Conservation (phyloP, 768 basidiomycete genomes). For the Suillus subalutaceus region DNA sequence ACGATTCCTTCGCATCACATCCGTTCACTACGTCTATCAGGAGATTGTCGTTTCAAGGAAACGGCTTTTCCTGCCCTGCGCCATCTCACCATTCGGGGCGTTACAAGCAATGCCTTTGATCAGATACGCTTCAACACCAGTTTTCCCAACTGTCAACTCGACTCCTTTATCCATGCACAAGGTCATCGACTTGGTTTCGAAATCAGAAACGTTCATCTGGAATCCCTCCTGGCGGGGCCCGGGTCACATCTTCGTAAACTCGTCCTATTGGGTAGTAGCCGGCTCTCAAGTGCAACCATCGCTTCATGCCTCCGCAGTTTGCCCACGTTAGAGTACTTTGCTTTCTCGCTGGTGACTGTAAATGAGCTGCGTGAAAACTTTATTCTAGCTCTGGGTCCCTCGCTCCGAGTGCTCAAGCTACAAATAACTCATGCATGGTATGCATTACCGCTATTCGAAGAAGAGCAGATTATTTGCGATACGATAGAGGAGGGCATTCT, state of each 20-base stretch:
- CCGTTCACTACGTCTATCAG: constrained; percentile 38
- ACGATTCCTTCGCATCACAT: constrained; percentile 27
- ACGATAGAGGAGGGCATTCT: constrained; percentile 30
- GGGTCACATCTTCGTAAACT: constrained; percentile 32
- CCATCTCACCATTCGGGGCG: constrained; percentile 28
- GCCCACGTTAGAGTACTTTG: constrained; percentile 36
- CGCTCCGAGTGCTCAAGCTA: constrained; percentile 37
- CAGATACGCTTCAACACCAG: constrained; percentile 26
- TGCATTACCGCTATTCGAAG: constrained; percentile 28
- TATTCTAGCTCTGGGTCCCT: constrained; percentile 31
- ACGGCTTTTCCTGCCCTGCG: constrained; percentile 23
- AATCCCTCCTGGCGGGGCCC: constrained; percentile 28
- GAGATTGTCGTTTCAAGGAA: constrained; percentile 28
- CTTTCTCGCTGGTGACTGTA: constrained; percentile 38
- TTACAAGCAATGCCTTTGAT: constrained; percentile 41
- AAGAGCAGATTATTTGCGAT: constrained; percentile 36
- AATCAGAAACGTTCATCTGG: constrained; percentile 37
- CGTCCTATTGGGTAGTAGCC: constrained; percentile 38
- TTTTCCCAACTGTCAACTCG: constrained; percentile 34
- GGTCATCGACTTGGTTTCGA: constrained; percentile 39
- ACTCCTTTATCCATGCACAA: constrained; percentile 39
- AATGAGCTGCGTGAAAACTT: constrained; percentile 37
- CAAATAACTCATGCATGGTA: constrained; percentile 39
- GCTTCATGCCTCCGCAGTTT: constrained; percentile 32
- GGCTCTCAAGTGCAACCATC: constrained; percentile 33